phyloP scores from a whole-genome alignment of 345 rosid species.

The Physaria fendleri region DNA sequence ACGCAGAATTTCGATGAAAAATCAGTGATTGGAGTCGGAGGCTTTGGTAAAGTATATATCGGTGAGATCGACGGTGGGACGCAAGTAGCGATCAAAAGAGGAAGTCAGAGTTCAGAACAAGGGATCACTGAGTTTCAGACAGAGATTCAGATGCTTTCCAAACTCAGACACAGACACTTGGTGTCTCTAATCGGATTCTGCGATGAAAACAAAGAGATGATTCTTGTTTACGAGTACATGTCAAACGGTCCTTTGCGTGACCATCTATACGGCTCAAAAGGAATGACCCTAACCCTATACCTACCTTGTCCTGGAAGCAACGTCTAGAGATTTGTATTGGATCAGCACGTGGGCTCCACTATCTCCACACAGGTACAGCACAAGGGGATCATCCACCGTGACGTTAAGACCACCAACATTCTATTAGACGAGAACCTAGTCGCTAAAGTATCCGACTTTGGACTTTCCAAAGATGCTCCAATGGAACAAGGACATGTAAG shows the following conservation, averaged over 20 bases:
- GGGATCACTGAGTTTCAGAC: slow-evolving; percentile 85
- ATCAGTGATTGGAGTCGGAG: slow-evolving; percentile 70
- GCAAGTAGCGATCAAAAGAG: slow-evolving; percentile 63
- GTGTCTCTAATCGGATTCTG: slow-evolving; percentile 79
- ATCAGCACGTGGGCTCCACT: slow-evolving; percentile 75
- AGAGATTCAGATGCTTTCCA: slow-evolving; percentile 81
- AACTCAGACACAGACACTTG: slow-evolving; percentile 73
- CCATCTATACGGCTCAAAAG: slow-evolving; percentile 60
- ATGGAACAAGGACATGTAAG: slow-evolving; percentile 67
- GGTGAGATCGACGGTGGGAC: slow-evolving; percentile 64
- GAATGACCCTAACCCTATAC: slow-evolving; percentile 28
- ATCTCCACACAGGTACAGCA: slow-evolving; percentile 72
- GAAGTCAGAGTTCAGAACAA: slow-evolving; percentile 60
- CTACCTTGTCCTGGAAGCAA: slow-evolving; percentile 71
- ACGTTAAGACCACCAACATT: slow-evolving; percentile 82
- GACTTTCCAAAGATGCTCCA: slow-evolving; percentile 70
- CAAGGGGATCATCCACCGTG: slow-evolving; percentile 80
- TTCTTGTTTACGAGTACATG: slow-evolving; percentile 86
- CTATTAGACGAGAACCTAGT: slow-evolving; percentile 75
- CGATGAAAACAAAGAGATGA: slow-evolving; percentile 74
- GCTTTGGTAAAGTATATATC: slow-evolving; percentile 76
- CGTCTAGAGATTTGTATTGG: slow-evolving; percentile 79
- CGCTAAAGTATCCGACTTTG: slow-evolving; percentile 77
- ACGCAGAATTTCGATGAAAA: slow-evolving; percentile 68
- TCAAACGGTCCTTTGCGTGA: slow-evolving; percentile 77